phyloP scores from a whole-genome alignment of 2,329 filamentous ascomycete species.

The Hirsutella minnesotensis region DNA sequence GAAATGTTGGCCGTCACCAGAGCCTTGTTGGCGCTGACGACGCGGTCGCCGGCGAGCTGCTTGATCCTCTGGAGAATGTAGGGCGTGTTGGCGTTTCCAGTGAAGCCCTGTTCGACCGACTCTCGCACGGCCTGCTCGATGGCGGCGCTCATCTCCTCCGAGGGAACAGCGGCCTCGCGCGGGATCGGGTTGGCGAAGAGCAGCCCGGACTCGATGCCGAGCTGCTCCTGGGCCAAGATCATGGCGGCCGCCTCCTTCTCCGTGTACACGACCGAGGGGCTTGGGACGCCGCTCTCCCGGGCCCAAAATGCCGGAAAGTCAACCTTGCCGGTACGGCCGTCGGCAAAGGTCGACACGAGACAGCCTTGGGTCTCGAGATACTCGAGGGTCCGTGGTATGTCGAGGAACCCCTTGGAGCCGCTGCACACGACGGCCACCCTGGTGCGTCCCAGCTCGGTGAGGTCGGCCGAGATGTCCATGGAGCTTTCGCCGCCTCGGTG shows the following conservation, averaged over 20 bases:
- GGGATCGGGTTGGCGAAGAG: slow-evolving; percentile 87
- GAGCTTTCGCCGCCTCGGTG: slow-evolving; percentile 77
- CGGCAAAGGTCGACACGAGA: slow-evolving; percentile 78
- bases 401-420: slow-evolving; percentile 92
- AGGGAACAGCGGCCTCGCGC: slow-evolving; percentile 54
- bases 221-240: slow-evolving; percentile 62
- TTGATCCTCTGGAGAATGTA: slow-evolving; percentile 71
- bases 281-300: slow-evolving; percentile 70
- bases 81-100: slow-evolving; percentile 71
- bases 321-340: slow-evolving; percentile 58
- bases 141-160: slow-evolving; percentile 54
- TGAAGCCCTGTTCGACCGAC: slow-evolving; percentile 50
- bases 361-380: slow-evolving; percentile 61
- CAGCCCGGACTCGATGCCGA: slow-evolving; percentile 67
- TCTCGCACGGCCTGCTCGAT: slow-evolving; percentile 58
- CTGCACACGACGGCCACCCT: slow-evolving; percentile 79
- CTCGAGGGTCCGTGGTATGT: slow-evolving; percentile 83
- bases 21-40: slow-evolving; percentile 62
- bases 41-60: slow-evolving; percentile 61
- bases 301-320: slow-evolving; percentile 93
- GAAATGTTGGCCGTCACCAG: slow-evolving; percentile 42
- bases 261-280: slow-evolving; percentile 61
- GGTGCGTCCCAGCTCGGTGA: slow-evolving; percentile 86
- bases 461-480: slow-evolving; percentile 89
- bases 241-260: slow-evolving; percentile 83